phyloP scores from a whole-genome alignment of 2,329 filamentous ascomycete genomes.

The Alternaria panax region DNA sequence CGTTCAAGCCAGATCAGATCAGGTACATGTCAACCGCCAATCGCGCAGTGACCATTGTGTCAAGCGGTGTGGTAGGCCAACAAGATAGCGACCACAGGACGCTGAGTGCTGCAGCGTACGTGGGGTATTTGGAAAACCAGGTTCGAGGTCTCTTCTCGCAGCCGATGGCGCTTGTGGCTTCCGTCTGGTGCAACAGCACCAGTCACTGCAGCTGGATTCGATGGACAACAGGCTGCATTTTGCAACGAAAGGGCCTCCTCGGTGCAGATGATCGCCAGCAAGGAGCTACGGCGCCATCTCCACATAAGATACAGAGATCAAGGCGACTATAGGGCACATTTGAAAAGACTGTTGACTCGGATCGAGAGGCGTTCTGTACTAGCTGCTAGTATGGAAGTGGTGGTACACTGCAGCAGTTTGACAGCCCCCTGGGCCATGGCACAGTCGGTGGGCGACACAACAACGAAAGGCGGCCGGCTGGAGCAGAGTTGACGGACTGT shows the following conservation, averaged over 20 bases:
- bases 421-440: slow-evolving; percentile 39
- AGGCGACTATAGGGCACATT: slow-evolving; percentile 13
- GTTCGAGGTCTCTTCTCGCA: slow-evolving; percentile 31
- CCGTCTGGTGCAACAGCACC: slow-evolving; percentile 38
- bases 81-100: not conserved
- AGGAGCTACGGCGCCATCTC: slow-evolving; percentile 13
- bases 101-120: slow-evolving; percentile 11
- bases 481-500: slow-evolving; percentile 39
- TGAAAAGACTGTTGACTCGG: slow-evolving; percentile 19
- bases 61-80: slow-evolving; percentile 12
- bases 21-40: slow-evolving; percentile 14
- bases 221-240: slow-evolving; percentile 11
- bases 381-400: slow-evolving; percentile 13
- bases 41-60: slow-evolving; percentile 10
- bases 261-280: slow-evolving; percentile 10
- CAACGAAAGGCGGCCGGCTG: slow-evolving; percentile 27
- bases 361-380: slow-evolving; percentile 4
- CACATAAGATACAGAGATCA: slow-evolving; percentile 6
- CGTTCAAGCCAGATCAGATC: slow-evolving; percentile 15
- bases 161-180: slow-evolving; percentile 41
- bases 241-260: slow-evolving; percentile 18
- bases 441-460: slow-evolving; percentile 28
- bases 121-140: slow-evolving; percentile 29
- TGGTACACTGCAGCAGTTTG: slow-evolving; percentile 41
- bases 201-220: slow-evolving; percentile 22